A percentile compares a stretch with the other conserved stretches of the same genome.
phyloP scores from a whole-genome alignment of 2,329 filamentous ascomycete genomes.

The Fusarium sp. region DNA sequence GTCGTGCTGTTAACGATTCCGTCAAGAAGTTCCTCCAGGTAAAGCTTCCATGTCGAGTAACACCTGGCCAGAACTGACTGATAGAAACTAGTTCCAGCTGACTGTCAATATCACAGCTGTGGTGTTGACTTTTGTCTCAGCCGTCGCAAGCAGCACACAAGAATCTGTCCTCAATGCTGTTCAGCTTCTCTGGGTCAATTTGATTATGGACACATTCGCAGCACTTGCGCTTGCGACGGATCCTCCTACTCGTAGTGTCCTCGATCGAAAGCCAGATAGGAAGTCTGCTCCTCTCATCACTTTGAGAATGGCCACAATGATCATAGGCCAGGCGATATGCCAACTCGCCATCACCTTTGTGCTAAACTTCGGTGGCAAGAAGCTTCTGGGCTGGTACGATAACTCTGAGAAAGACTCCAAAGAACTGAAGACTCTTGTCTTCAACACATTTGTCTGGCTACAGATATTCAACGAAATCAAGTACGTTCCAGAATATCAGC shows the following conservation, averaged over 20 bases:
- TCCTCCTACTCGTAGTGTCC: conserved; percentile 66
- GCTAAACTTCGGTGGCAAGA: conserved; percentile 69
- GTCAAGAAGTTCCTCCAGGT: conserved; percentile 72
- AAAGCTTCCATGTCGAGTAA: conserved; percentile 13
- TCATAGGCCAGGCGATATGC: conserved; percentile 69
- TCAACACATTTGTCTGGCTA: conserved; percentile 79
- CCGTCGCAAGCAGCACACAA: conserved; percentile 62
- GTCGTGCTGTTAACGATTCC: conserved; percentile 70
- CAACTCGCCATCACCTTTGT: conserved; percentile 68
- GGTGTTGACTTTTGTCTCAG: conserved; percentile 67
- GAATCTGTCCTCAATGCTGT: conserved; percentile 68
- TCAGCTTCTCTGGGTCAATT: conserved; percentile 71
- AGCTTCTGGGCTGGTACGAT: conserved; percentile 61
- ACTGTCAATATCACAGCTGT: conserved; percentile 73
- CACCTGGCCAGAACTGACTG: background rate
- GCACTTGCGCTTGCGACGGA: conserved; percentile 73
- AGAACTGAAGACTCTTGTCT: conserved; percentile 69
- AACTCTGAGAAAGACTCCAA: conserved; percentile 32
- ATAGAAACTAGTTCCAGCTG: conserved; percentile 63
- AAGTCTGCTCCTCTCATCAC: conserved; percentile 82
- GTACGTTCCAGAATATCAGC: conserved; percentile 58
- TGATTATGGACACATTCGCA: conserved; percentile 73
- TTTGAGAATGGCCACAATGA: conserved; percentile 73
- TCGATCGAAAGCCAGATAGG: conserved; percentile 64
- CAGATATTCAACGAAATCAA: conserved; percentile 79